Base-by-base conservation (phyloP, 129 eudicot species). In the Pittosporum tobira region DNA sequence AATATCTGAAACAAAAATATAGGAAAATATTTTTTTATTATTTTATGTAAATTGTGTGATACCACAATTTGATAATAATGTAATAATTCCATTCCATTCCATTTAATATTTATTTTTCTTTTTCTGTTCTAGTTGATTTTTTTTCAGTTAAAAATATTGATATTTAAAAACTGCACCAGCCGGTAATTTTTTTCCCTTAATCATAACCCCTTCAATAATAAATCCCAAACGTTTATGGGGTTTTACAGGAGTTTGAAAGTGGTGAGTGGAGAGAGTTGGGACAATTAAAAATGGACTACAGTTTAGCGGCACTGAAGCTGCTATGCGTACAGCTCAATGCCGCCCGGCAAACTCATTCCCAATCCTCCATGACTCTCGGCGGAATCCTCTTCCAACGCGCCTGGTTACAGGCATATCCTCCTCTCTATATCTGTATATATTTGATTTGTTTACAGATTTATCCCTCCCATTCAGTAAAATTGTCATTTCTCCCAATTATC, bases 331-430 rank as follows among this genome's bases (percentile, higher is more conserved):
- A 93, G 29, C 73, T 93, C 48, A 76, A 71, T 47, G 46, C 57
- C 61, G 88, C 91, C 49, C 63, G 69, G 37, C 62, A 63, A 51
- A 38, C 75, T 28, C 59, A 48, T 34, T 38, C 87, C 1, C 75
- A 50, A 26, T 42, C 80, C 1, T 51, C 81, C 65, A 40, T 69
- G 63, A 71, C 85, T 30, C 77, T 81, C 65, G 79, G 75, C 47
- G 84, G 85, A 51, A 74, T 93, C 67, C 96, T 84, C 80, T 93
- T 93, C 78, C 96, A 93, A 68, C 99, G 99, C 74, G 99, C 88
- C 40, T 93, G 96, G 99, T 6, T 87, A 10, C 95, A 84, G 87
- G 94, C 80, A 46, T 51, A 25, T 51, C 1, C 14, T 9, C 14
- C 1, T 50, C 0, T 52, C 2, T 53, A 28, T 9, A 15, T 26